Percentiles rank a stretch among this genome's conserved stretches.
Conservation (phyloP, 1,139 yeast genomes). For the Magnusiomyces suaveolens region DNA sequence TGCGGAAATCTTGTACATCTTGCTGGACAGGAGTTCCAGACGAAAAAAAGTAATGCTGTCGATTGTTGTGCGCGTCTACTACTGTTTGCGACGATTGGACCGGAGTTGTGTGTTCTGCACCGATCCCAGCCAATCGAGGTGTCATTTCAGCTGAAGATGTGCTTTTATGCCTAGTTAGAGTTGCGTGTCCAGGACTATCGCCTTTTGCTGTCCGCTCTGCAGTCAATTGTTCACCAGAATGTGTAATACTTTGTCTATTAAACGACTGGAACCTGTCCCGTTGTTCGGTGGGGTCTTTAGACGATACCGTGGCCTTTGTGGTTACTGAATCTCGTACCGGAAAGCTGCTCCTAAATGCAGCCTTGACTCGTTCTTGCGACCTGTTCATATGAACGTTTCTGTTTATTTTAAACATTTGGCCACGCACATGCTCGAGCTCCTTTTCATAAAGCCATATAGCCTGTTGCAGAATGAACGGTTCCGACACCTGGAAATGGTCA, state of each 20-base stretch:
- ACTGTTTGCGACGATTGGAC: background rate
- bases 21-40: background rate
- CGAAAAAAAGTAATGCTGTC: background rate
- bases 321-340: background rate
- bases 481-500: constrained; percentile 32
- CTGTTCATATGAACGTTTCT: constrained; percentile 3
- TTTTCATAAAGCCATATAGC: constrained; percentile 41
- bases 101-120: background rate
- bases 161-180: background rate
- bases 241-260: background rate
- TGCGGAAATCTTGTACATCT: background rate
- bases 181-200: background rate
- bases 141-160: background rate
- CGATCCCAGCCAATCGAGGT: background rate
- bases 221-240: background rate
- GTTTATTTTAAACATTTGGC: constrained; percentile 28
- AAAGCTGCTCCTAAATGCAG: constrained; percentile 1
- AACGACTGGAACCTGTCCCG: background rate
- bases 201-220: background rate
- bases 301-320: background rate
- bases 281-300: background rate
- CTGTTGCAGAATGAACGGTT: constrained; percentile 37
- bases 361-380: constrained; percentile 9
- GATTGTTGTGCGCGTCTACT: background rate
- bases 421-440: constrained; percentile 36